Base-by-base conservation (phyloP, 352 stramenopile species). In the Aphanomyces invadans region DNA sequence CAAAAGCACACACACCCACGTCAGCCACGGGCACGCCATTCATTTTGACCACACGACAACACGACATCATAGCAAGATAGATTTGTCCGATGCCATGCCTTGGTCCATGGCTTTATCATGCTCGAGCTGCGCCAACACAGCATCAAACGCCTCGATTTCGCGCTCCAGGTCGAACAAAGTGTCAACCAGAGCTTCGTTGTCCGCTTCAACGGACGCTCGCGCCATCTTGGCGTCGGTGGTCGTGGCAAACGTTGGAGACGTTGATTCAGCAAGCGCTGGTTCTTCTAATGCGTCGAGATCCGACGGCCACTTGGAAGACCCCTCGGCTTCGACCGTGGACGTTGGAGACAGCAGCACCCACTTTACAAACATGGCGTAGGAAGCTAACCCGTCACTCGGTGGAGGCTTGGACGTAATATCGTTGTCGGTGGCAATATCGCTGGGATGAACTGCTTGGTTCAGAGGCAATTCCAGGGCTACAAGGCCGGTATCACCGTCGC, bases 281-380 rank as follows among this genome's bases (percentile, higher is more conserved):
- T 33, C 26, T 11, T 67, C 60, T 4, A 67, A 31, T 33, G 25
- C 28, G n/a, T 67, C 60, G 5, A 67, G n/a, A 32, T 67, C 60
- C 11, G 19, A 17, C 2, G 60, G 60, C 60, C 60, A 67, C 12
- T 26, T 21, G 12, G 7, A 17, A n/a, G 49, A 1, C 1, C 25
- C 19, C 1, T n/a, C 17, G 21, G 26, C 60, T 12, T 59, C 60
- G 7, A 67, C 19, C 12, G 60, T 51, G n/a, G 39, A 19, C 10
- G 49, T 49, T 7, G 60, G 60, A 11, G 60, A 67, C 15, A 25
- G 36, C 11, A 67, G 36, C 12, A 67, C 60, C 60, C 60, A 67
- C 32, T 67, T 56, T 31, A 67, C 60, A 38, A 67, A 67, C 15
- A 33, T 11, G 32, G 56, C 60, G 26, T 59, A 67, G 10, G 60